These are phyloP conservation scores for Kuraishia ogatae DNA, from an alignment of 805 yeast species.

Conservation along the genomic window DNA sequence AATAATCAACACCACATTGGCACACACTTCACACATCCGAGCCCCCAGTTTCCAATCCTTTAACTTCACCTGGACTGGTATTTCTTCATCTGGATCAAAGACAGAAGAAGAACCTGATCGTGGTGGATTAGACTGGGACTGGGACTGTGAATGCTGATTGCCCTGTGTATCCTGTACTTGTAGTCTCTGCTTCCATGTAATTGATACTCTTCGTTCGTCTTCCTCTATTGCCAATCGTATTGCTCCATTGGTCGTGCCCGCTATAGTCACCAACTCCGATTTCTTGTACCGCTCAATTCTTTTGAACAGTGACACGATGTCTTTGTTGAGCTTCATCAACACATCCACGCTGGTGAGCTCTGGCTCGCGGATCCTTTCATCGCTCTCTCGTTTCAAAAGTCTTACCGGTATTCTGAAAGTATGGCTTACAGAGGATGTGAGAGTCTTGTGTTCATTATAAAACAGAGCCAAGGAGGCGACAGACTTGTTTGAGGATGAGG, in stretches of 20 bases:
- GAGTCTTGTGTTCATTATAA: conserved; percentile 37
- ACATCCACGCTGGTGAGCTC: conserved; percentile 44
- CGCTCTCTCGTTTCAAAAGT: conserved; percentile 46
- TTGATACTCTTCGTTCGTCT: conserved; percentile 43
- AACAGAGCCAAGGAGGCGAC: conserved; percentile 46
- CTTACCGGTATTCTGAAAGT: conserved; percentile 66
- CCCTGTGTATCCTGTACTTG: conserved; percentile 29
- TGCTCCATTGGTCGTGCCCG: conserved; percentile 40
- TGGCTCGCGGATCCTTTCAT: conserved; percentile 54
- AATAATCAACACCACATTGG: conserved; percentile 50
- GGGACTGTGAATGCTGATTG: conserved; percentile 1
- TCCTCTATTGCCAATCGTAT: conserved; percentile 45
- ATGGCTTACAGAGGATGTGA: conserved; percentile 44
- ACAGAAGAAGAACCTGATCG: neutral
- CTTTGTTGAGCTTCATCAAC: conserved; percentile 41
- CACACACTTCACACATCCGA: conserved; percentile 51
- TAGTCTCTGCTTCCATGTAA: conserved; percentile 51
- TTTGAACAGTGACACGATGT: conserved; percentile 44
- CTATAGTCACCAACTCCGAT: conserved; percentile 39
- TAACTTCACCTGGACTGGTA: conserved; percentile 41
- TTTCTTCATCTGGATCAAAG: conserved; percentile 3
- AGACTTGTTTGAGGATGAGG: conserved; percentile 16
- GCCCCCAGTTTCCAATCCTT: conserved; percentile 66
- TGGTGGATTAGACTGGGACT: conserved; percentile 8
- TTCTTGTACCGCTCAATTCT: conserved; percentile 60